Base-by-base conservation (phyloP, 2,329 filamentous ascomycete species). In the Boeremia exigua region DNA sequence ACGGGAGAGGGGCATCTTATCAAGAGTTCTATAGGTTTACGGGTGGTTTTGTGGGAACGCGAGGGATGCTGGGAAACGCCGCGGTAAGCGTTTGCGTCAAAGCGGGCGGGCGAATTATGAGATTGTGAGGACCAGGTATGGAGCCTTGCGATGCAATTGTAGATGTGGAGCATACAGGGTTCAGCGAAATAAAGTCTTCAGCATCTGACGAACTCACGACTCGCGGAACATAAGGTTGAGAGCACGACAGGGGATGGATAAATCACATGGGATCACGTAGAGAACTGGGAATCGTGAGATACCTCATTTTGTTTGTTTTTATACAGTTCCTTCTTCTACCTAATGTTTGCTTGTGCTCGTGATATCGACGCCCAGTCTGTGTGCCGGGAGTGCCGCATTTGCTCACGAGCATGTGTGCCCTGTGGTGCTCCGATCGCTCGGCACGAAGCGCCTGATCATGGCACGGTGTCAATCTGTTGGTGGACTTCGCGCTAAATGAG, bases 261-360 rank as follows among this genome's bases (percentile, higher is more conserved):
- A 40, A 23, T 23, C 40, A 39, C 34, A 37, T 43, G 50, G 38
- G 39, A 37, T 54, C 49, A 58, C 45, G 49, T 15, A 37, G 36
- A 17, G 30, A 46, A 46, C 25, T 50, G 55, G 40, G 42, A 46
- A 33, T 34, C 50, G 44, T 32, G 55, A 58, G 58, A 30, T 58
- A 60, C 51, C 59, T 59, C 56, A 52, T 56, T 56, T 54, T 56
- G 40, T 49, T 54, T 61, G 54, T 56, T 53, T 49, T 47, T 56
- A 36, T 52, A 40, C 50, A 51, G 46, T 52, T 58, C 42, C 43
- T 55, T 51, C 46, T 49, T 47, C 46, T 51, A 55, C 40, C 50
- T 58, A 39, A 43, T 54, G 37, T 29, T 55, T 55, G 43, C 51
- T 55, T 55, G 38, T 55, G 46, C 43, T 51, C 42, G 45, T 52